Evolutionary conservation across 441 rosid species (phyloP).

Genomic region (Adansonia grandidieri): DNA sequence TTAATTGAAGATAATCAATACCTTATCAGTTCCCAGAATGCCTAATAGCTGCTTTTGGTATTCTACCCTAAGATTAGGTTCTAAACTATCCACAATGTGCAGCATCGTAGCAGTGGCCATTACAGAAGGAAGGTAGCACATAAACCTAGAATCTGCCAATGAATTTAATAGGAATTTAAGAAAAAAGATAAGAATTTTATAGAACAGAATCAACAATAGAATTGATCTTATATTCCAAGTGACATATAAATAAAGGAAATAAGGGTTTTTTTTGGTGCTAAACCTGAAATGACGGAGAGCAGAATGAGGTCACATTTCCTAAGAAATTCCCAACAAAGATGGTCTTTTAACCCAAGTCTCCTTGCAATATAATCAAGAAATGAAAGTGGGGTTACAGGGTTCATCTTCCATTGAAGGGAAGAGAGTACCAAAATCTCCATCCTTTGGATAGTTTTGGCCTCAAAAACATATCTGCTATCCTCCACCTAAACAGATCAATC

Average conservation of each 20-base stretch:
- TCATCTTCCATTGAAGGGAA: slow-evolving; percentile 73
- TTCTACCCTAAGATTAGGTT: slow-evolving; percentile 46
- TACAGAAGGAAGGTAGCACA: slow-evolving; percentile 58
- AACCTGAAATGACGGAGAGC: slow-evolving; percentile 57
- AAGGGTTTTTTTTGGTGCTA: neutral
- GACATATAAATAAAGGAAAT: neutral
- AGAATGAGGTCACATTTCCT: slow-evolving; percentile 50
- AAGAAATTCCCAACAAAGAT: slow-evolving; percentile 55
- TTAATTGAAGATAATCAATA: slow-evolving; percentile 20
- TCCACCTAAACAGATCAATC: slow-evolving; percentile 48
- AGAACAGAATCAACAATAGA: no score
- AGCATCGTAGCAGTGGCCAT: slow-evolving; percentile 65
- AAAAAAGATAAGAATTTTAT: neutral
- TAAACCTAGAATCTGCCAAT: slow-evolving; percentile 54
- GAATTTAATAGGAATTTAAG: neutral
- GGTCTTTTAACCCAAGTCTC: slow-evolving; percentile 57
- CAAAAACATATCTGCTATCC: slow-evolving; percentile 56
- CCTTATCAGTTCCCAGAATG: slow-evolving; percentile 55
- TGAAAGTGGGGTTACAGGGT: slow-evolving; percentile 67
- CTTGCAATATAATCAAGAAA: slow-evolving; percentile 64
- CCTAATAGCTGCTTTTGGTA: slow-evolving; percentile 48
- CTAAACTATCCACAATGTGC: slow-evolving; percentile 44
- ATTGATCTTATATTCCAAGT: no score
- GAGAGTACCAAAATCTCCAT: slow-evolving; percentile 81
- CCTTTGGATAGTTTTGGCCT: slow-evolving; percentile 68